Evolutionary conservation across 805 yeast genomes (phyloP), one percentile per base, ranked within the genome.

Genomic region (Zygosaccharomyces siamensis): DNA sequence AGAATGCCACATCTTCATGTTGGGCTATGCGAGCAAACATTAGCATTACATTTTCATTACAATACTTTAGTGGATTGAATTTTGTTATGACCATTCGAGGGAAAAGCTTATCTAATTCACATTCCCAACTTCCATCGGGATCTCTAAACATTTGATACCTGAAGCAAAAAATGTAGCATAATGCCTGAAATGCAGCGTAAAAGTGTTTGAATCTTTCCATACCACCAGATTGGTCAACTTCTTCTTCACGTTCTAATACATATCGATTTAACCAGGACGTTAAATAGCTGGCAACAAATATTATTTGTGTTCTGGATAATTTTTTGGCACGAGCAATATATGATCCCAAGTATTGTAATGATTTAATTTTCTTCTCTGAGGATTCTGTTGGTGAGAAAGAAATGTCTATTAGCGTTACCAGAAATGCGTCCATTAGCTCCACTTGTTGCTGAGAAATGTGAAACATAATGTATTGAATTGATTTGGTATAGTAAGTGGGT

Each of bases 21-120:
- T 92, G 95, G 3, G 98, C 88, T 37, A 93, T 80, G 55, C 89
- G 84, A 10, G 98, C 97, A 73, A 92, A 92, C 74, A 90, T 92
- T 50, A 83, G 76, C 51, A 90, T 96, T 41, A 92, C 97, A 12
- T 95, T 88, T 60, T 87, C 95, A 62, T 90, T 92, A 68, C 97
- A 89, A 72, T 82, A 92, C 64, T 89, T 88, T 59, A 92, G 76
- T 3, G 98, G 98, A 64, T 92, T 93, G 74, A 93, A 92, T 62
- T 86, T 86, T 8, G 97, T 84, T 32, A 89, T 77, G 30, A 92
- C 81, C 60, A 86, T 78, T 55, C 95, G 76, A 66, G 86, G 96
- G 72, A 90, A 89, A 54, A 93, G 84, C 69, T 83, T 85, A 60
- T 90, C 96, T 39, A 93, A 64, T 42, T 79, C 81, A 56, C 88